Percentiles rank a stretch among this genome's conserved stretches.
These are phyloP conservation scores for Dryas alaskensis DNA, from an alignment of 306 rosid species.

Conservation along the genomic window DNA sequence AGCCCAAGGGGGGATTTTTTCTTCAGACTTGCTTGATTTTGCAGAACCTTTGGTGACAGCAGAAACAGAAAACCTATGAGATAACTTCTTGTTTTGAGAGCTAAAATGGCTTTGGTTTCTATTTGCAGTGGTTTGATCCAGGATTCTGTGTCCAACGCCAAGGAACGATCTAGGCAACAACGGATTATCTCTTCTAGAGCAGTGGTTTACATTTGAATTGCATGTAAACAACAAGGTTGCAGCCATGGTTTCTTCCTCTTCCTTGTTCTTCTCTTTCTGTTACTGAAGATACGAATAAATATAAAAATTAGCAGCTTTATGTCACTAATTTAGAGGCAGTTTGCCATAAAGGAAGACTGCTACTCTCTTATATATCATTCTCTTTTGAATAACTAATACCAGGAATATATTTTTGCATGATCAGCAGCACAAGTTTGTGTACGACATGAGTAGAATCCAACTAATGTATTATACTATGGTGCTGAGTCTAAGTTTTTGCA, in stretches of 20 bases:
- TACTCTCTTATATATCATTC: background rate
- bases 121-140: conserved; percentile 13
- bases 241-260: conserved; percentile 34
- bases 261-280: conserved; percentile 22
- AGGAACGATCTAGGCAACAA: conserved; percentile 21
- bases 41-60: conserved; percentile 75
- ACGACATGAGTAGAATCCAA: background rate
- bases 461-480: background rate
- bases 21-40: conserved; percentile 73
- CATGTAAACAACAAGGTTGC: conserved; percentile 26
- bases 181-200: conserved; percentile 17
- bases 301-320: background rate
- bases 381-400: background rate
- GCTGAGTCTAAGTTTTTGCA: background rate
- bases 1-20: conserved; percentile 83
- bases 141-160: conserved; percentile 26
- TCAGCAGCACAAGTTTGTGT: background rate
- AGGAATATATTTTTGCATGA: background rate
- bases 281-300: background rate
- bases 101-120: conserved; percentile 3
- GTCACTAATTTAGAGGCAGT: background rate
- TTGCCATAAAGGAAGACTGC: background rate
- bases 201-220: conserved; percentile 24
- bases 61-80: conserved; percentile 35
- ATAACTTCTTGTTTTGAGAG: conserved; percentile 13